Percentiles rank a stretch among this genome's conserved stretches.
Evolutionary conservation across 805 yeast genomes (phyloP).

Genomic region (Kluyveromyces dobzhanskii): DNA sequence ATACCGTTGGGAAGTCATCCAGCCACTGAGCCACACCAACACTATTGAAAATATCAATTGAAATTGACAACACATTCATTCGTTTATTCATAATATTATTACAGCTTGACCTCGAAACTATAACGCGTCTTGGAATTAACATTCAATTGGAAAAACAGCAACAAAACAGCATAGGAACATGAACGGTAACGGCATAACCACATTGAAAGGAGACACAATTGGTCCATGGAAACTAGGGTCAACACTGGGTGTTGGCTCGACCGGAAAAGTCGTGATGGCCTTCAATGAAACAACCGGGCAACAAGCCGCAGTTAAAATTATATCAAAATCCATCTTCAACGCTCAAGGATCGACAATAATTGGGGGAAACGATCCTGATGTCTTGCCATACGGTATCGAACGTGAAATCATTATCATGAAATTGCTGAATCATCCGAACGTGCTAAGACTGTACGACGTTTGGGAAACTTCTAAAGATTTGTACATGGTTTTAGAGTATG

Average conservation of each 20-base stretch:
- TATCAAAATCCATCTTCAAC: slow-evolving; percentile 72
- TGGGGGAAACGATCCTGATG: slow-evolving; percentile 39
- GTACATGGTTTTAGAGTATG: slow-evolving; percentile 86
- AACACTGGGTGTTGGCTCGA: slow-evolving; percentile 93
- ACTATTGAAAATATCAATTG: too few species aligned
- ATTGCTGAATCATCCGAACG: slow-evolving; percentile 67
- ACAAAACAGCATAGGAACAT: neutral
- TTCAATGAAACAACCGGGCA: slow-evolving; percentile 77
- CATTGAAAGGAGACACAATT: slow-evolving; percentile 36
- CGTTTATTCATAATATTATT: too few species aligned
- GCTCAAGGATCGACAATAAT: slow-evolving; percentile 31
- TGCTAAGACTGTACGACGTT: slow-evolving; percentile 71
- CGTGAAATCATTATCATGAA: slow-evolving; percentile 83
- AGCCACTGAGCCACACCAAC: too few species aligned
- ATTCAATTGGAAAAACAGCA: too few species aligned
- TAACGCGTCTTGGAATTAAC: too few species aligned
- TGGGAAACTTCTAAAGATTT: slow-evolving; percentile 81
- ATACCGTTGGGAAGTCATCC: too few species aligned
- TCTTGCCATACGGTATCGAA: slow-evolving; percentile 76
- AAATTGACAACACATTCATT: too few species aligned
- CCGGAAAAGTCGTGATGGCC: slow-evolving; percentile 91
- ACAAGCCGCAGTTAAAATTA: slow-evolving; percentile 93
- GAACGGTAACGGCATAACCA: slow-evolving; percentile 9
- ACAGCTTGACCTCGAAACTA: too few species aligned
- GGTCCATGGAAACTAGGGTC: slow-evolving; percentile 98